These are phyloP conservation scores for Raphanus sativus DNA, from an alignment of 345 rosid species.

Conservation along the genomic window DNA sequence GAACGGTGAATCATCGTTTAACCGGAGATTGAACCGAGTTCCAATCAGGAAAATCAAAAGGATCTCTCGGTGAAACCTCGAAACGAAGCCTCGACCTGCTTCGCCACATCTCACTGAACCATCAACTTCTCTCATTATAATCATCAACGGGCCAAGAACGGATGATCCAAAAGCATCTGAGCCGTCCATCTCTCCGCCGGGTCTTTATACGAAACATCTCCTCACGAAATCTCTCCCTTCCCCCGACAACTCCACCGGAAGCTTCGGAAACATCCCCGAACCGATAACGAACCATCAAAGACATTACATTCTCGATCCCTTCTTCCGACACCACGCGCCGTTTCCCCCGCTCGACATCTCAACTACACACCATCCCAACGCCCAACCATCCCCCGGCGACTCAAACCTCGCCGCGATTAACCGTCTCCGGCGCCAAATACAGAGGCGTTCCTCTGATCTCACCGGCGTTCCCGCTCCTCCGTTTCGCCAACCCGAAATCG, in stretches of 20 bases:
- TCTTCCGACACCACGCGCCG: slow-evolving; percentile 56
- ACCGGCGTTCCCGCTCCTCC: neutral
- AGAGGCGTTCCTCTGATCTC: slow-evolving; percentile 71
- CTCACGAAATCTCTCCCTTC: slow-evolving; percentile 72
- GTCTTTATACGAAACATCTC: slow-evolving; percentile 56
- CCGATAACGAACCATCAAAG: slow-evolving; percentile 58
- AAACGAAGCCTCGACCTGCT: too few species aligned
- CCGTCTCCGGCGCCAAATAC: slow-evolving; percentile 78
- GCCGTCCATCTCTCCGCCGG: slow-evolving; percentile 69
- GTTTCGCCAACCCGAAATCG: slow-evolving; percentile 75
- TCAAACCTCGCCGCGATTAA: slow-evolving; percentile 53
- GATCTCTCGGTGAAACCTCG: too few species aligned
- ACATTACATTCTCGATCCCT: slow-evolving; percentile 24
- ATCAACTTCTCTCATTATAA: too few species aligned
- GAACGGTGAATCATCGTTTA: too few species aligned
- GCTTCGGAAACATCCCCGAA: slow-evolving; percentile 46
- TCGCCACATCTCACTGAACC: too few species aligned
- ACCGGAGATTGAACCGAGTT: too few species aligned
- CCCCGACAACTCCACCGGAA: slow-evolving; percentile 56
- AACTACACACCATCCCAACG: slow-evolving; percentile 68
- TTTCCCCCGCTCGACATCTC: slow-evolving; percentile 78
- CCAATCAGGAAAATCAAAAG: too few species aligned
- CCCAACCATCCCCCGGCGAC: slow-evolving; percentile 75
- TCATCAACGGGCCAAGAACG: too few species aligned
- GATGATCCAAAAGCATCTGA: slow-evolving; percentile 70